Evolutionary conservation across 371 early-diverging fungal genomes (phyloP).

Genomic region (Mucor lusitanicus): DNA sequence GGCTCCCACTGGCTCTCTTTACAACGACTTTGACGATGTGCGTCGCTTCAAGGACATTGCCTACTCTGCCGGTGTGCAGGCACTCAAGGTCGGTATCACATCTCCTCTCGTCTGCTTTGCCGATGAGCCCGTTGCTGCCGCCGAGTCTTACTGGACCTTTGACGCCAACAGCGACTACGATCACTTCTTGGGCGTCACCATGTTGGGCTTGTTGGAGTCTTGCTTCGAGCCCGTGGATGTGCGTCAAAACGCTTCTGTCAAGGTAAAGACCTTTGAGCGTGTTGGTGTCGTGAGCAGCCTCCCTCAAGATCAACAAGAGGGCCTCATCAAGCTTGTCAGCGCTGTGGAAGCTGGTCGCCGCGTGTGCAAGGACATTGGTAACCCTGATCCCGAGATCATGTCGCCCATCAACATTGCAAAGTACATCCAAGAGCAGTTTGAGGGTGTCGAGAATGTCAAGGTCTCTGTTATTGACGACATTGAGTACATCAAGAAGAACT

Average conservation of each 20-base stretch:
- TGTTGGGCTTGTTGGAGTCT: slow-evolving; percentile 74
- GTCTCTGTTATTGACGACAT: slow-evolving; percentile 69
- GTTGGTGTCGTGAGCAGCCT: slow-evolving; percentile 48
- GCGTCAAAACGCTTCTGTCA: slow-evolving; percentile 64
- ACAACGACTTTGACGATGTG: slow-evolving; percentile 82
- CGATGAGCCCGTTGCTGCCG: slow-evolving; percentile 36
- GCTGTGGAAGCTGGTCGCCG: slow-evolving; percentile 83
- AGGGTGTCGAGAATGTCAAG: slow-evolving; percentile 52
- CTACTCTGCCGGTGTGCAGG: slow-evolving; percentile 66
- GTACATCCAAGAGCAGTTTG: slow-evolving; percentile 63
- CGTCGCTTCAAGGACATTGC: slow-evolving; percentile 72
- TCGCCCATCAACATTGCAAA: slow-evolving; percentile 77
- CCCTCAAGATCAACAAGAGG: slow-evolving; percentile 27
- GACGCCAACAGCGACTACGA: slow-evolving; percentile 55
- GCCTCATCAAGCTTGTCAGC: slow-evolving; percentile 43
- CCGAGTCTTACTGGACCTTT: slow-evolving; percentile 31
- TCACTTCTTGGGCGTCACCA: slow-evolving; percentile 71
- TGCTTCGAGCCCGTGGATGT: slow-evolving; percentile 79
- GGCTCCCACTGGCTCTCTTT: slow-evolving; percentile 71
- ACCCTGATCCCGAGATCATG: slow-evolving; percentile 88
- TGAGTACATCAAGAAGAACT: slow-evolving; percentile 71
- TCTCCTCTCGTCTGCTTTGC: slow-evolving; percentile 66
- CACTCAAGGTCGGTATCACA: slow-evolving; percentile 64
- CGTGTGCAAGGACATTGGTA: slow-evolving; percentile 77
- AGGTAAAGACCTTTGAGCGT: slow-evolving; percentile 50